Percentiles rank a stretch among this genome's conserved stretches.
phyloP scores from a whole-genome alignment of 208 protist genomes.

The Crithidia mellificae region DNA sequence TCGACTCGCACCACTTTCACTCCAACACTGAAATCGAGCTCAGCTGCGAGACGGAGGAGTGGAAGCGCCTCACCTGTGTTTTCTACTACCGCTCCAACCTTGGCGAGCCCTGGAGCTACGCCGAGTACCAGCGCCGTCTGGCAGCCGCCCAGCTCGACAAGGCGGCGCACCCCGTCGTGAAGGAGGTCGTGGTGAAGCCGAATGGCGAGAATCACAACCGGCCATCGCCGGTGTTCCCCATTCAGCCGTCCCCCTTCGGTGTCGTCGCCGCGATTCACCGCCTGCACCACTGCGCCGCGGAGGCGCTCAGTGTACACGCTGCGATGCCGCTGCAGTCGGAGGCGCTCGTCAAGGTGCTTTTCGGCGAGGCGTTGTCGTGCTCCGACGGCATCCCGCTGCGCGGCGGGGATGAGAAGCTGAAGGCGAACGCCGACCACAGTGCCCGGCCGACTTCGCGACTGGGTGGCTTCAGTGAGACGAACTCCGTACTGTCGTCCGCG shows the following conservation, averaged over 20 bases:
- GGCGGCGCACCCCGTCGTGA: slow-evolving; percentile 15
- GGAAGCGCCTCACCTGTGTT: slow-evolving; percentile 84
- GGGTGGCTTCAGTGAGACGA: slow-evolving; percentile 66
- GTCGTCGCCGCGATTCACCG: slow-evolving; percentile 31
- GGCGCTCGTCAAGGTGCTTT: slow-evolving; percentile 38
- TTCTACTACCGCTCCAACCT: slow-evolving; percentile 89
- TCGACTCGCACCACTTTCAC: slow-evolving; percentile 92
- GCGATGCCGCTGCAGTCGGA: slow-evolving; percentile 24
- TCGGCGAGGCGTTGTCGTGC: slow-evolving; percentile 60
- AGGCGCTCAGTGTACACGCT: slow-evolving; percentile 41
- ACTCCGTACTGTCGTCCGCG: slow-evolving; percentile 31
- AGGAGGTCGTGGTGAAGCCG: slow-evolving; percentile 47
- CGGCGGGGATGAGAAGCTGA: slow-evolving; percentile 37
- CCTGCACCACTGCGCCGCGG: slow-evolving; percentile 33
- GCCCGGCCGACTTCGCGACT: slow-evolving; percentile 20
- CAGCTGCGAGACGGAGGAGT: slow-evolving; percentile 37
- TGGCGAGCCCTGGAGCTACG: slow-evolving; percentile 69
- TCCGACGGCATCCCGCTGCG: slow-evolving; percentile 59
- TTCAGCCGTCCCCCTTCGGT: slow-evolving; percentile 57
- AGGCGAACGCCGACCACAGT: slow-evolving; percentile 24
- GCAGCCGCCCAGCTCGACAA: slow-evolving; percentile 31
- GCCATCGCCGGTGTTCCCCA: slow-evolving; percentile 48
- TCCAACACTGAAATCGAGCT: slow-evolving; percentile 88
- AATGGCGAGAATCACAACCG: slow-evolving; percentile 73
- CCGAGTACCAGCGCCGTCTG: slow-evolving; percentile 73